Evolutionary conservation across 768 basidiomycete genomes (phyloP).

Genomic region (Amanita pseudoporphyria): DNA sequence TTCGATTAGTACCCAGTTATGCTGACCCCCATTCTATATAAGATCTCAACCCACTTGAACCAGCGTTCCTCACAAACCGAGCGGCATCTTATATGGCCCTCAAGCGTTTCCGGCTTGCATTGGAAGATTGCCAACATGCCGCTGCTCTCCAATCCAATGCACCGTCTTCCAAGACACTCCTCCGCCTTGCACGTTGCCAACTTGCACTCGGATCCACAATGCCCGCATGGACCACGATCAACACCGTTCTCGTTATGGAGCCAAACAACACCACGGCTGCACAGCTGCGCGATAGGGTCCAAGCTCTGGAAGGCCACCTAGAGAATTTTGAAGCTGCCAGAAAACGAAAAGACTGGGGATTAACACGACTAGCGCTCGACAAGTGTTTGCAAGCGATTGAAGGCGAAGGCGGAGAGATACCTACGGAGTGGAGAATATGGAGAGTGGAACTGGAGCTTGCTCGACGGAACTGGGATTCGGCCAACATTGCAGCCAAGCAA

Average conservation of each 20-base stretch:
- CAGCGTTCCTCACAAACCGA: conserved; percentile 76
- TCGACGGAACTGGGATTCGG: conserved; percentile 64
- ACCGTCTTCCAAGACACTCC: conserved; percentile 68
- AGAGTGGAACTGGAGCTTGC: conserved; percentile 69
- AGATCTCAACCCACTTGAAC: conserved; percentile 57
- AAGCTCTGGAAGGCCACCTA: conserved; percentile 54
- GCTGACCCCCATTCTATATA: neutral
- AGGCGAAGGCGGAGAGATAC: conserved; percentile 65
- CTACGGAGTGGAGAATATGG: conserved; percentile 76
- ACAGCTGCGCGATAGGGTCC: conserved; percentile 52
- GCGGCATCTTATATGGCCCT: conserved; percentile 80
- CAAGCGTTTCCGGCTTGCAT: conserved; percentile 65
- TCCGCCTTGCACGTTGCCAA: conserved; percentile 79
- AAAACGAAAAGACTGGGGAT: conserved; percentile 58
- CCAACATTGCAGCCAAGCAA: conserved; percentile 65
- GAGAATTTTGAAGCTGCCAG: conserved; percentile 51
- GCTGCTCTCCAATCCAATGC: conserved; percentile 48
- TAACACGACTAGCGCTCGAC: conserved; percentile 73
- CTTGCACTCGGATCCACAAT: conserved; percentile 65
- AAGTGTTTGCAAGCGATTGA: conserved; percentile 67
- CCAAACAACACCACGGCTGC: conserved; percentile 49
- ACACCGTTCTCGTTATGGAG: conserved; percentile 51
- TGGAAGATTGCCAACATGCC: conserved; percentile 74
- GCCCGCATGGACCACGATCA: conserved; percentile 57
- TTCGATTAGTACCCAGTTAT: neutral